Conservation (phyloP, 345 rosid genomes). For the Rhodamnia rubescens region DNA sequence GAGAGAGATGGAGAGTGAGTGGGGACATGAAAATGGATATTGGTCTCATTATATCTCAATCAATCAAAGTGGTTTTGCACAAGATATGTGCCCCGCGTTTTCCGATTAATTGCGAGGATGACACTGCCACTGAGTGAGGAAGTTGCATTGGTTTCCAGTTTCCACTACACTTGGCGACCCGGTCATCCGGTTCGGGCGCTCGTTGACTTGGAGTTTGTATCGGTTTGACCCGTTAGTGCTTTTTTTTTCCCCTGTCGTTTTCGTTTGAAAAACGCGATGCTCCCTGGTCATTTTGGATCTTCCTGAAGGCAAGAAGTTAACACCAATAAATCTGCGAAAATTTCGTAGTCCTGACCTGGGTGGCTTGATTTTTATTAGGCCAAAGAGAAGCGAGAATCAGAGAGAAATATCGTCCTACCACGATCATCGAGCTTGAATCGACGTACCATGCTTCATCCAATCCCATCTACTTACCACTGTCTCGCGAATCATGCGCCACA, state of each 20-base stretch:
- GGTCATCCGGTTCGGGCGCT: background rate
- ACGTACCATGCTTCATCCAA: background rate
- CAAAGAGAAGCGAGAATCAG: background rate
- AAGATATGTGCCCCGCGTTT: conserved; percentile 2
- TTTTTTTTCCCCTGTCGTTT: background rate
- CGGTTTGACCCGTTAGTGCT: background rate
- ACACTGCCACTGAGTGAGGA: background rate
- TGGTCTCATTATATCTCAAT: background rate
- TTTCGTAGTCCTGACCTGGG: background rate
- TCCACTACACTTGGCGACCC: background rate
- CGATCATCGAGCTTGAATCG: background rate
- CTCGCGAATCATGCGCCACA: background rate
- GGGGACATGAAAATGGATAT: background rate
- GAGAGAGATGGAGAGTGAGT: conserved; percentile 4
- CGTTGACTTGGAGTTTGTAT: background rate
- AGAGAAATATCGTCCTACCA: background rate
- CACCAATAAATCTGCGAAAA: background rate
- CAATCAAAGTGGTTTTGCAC: background rate
- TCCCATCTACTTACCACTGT: background rate
- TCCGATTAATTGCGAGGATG: conserved; percentile 10
- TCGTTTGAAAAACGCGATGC: background rate
- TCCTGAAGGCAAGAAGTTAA: background rate
- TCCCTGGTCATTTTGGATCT: background rate
- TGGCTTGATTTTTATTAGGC: background rate
- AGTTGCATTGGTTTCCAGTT: background rate